Evolutionary conservation across 352 stramenopile species (phyloP), one percentile per base, ranked within the genome.

Genomic region (Pythium brachiatum): DNA sequence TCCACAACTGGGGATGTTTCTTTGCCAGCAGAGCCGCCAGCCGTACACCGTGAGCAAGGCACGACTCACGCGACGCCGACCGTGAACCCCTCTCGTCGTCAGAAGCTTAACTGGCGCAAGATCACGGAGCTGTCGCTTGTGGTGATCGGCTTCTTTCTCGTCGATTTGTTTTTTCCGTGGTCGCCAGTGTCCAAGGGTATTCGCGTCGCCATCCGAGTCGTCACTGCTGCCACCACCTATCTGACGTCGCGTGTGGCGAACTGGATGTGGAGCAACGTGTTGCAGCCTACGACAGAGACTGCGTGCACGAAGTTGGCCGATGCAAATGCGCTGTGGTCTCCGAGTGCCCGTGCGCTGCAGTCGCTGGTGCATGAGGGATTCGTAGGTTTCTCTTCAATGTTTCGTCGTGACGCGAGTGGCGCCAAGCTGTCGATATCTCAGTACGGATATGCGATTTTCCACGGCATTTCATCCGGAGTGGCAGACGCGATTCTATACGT

Each of bases 171-270:
- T 3, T 66, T 53, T 29, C 60, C 60, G 12, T 44, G 51, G 25
- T 60, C 41, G 2, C 52, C 60, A 21, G 23, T 66, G 11, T 66
- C 60, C 15, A 53, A 53, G 11, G 23, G 38, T n/a, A 34, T 66
- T 38, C 60, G 52, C 13, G 41, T 61, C 23, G 32, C 29, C 20
- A n/a, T 29, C 36, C 34, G 53, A 16, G 38, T 16, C 2, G 18
- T 18, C 16, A 18, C 16, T 23, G 38, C 38, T 58, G 34, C 7
- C 3, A 36, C 43, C 21, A 9, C 25, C 27, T n/a, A 27, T 21
- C 20, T 34, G 6, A 21, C 26, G 6, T 16, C 20, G 12, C 8
- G 23, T 18, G 21, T 16, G 34, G 39, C 21, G 8, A 36, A 29
- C 7, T 47, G 53, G 21, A 2, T n/a, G 26, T 48, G 32, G 34